These are phyloP conservation scores for Lepraria neglecta DNA, from an alignment of 495 filamentous ascomycete species.

Conservation along the genomic window DNA sequence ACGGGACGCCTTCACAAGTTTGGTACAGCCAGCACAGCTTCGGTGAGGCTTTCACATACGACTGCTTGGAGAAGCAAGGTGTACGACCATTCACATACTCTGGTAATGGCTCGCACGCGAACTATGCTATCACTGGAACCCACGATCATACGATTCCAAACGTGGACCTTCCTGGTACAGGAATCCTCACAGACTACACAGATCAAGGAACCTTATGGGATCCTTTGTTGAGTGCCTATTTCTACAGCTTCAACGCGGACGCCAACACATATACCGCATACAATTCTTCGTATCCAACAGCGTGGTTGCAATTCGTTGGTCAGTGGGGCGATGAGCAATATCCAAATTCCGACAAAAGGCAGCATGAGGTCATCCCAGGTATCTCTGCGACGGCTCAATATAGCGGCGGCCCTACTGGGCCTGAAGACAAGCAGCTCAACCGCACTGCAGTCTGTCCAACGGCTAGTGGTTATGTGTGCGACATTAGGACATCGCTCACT, in stretches of 20 bases:
- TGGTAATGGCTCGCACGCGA: constrained; percentile 53
- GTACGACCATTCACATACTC: constrained; percentile 48
- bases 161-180: constrained; percentile 53
- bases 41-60: constrained; percentile 58
- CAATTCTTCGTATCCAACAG: constrained; percentile 37
- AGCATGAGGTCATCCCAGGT: constrained; percentile 43
- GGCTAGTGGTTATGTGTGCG: constrained; percentile 21
- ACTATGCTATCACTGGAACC: constrained; percentile 49
- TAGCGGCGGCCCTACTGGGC: constrained; percentile 49
- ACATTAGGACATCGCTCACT: constrained; percentile 19
- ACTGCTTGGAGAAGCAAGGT: constrained; percentile 47
- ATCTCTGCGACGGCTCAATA: constrained; percentile 40
- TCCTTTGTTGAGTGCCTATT: constrained; percentile 44
- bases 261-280: constrained; percentile 41
- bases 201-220: constrained; percentile 52
- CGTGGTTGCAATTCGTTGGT: constrained; percentile 49
- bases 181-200: constrained; percentile 57
- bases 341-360: constrained; percentile 37
- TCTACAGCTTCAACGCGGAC: constrained; percentile 42
- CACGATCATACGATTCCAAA: constrained; percentile 60
- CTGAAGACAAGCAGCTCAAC: constrained; percentile 46
- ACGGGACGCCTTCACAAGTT: constrained; percentile 50
- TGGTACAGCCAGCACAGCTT: constrained; percentile 60
- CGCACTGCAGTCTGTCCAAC: constrained; percentile 41
- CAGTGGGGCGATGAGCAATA: constrained; percentile 55